Conservation (phyloP, 805 yeast species). For the Kodamaea fukazawae region DNA sequence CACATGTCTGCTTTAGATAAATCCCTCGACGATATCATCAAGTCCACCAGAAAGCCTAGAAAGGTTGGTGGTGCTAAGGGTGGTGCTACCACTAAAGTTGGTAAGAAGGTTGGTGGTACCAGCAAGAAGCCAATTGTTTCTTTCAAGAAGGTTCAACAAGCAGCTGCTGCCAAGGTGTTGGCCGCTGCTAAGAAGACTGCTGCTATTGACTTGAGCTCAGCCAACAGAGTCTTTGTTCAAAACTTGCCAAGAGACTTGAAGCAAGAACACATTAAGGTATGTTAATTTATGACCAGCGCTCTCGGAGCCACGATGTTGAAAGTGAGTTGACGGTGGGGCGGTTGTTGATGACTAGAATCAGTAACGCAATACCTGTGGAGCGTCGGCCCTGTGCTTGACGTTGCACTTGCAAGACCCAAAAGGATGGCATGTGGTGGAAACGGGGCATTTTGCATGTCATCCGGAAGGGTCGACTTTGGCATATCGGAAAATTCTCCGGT, state of each 20-base stretch:
- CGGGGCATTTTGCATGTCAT: too few species aligned
- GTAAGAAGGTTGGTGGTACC: conserved; percentile 31
- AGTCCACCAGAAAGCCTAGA: conserved; percentile 44
- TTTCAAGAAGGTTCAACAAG: conserved; percentile 29
- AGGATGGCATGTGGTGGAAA: too few species aligned
- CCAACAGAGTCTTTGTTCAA: conserved; percentile 81
- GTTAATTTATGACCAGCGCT: conserved; percentile 32
- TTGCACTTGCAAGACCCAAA: too few species aligned
- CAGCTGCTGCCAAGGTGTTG: conserved; percentile 21
- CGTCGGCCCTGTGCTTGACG: too few species aligned
- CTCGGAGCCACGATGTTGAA: too few species aligned
- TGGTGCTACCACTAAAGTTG: conserved; percentile 33
- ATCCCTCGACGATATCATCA: conserved; percentile 91
- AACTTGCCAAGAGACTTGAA: conserved; percentile 83
- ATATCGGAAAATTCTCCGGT: too few species aligned
- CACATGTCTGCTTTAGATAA: conserved; percentile 82
- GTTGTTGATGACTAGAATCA: too few species aligned
- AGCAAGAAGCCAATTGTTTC: conserved; percentile 25
- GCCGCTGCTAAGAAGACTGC: conserved; percentile 16
- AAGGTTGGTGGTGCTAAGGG: conserved; percentile 23
- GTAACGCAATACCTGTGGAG: too few species aligned
- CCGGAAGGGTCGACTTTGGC: too few species aligned
- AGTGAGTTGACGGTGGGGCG: too few species aligned
- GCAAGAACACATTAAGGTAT: conserved; percentile 81
- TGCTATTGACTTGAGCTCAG: conserved; percentile 48